These are phyloP conservation scores for Hypoxylon sp. DNA, from an alignment of 2,329 filamentous ascomycete genomes.

Conservation along the genomic window DNA sequence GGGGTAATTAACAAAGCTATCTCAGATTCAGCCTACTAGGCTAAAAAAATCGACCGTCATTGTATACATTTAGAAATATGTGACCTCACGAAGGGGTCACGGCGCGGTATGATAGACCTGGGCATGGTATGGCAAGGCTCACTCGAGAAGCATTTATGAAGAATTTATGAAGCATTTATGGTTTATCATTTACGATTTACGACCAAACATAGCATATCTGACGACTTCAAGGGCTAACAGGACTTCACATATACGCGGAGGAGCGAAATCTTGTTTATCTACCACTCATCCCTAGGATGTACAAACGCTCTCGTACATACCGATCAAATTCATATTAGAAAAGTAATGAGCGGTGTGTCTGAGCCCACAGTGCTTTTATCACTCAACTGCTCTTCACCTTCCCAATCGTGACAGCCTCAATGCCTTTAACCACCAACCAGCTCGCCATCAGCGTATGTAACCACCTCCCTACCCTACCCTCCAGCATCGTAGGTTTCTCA, in stretches of 20 bases:
- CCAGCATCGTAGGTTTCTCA: constrained; percentile 43
- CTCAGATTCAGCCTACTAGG: constrained; percentile 20
- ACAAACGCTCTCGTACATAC: not conserved
- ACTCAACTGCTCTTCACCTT: not conserved
- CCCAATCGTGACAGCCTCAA: constrained; percentile 42
- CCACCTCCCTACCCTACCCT: constrained; percentile 45
- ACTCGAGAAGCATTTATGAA: not conserved
- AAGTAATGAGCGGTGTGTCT: not conserved
- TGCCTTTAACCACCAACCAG: constrained; percentile 49
- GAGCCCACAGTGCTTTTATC: not conserved
- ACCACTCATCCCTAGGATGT: not conserved
- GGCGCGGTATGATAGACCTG: not conserved
- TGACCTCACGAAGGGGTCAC: not conserved
- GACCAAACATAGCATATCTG: not conserved
- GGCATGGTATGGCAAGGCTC: not conserved
- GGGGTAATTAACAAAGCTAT: not conserved
- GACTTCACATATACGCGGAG: not conserved
- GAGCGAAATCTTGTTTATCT: not conserved
- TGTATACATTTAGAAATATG: not conserved
- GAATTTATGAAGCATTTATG: not conserved
- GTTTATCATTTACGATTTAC: not conserved
- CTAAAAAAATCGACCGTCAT: not conserved
- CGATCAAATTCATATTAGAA: not conserved
- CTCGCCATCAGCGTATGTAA: constrained; percentile 47
- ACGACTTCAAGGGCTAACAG: not conserved